Conservation (phyloP, 164 flowering plant genomes). For the Hamamelis virginiana region DNA sequence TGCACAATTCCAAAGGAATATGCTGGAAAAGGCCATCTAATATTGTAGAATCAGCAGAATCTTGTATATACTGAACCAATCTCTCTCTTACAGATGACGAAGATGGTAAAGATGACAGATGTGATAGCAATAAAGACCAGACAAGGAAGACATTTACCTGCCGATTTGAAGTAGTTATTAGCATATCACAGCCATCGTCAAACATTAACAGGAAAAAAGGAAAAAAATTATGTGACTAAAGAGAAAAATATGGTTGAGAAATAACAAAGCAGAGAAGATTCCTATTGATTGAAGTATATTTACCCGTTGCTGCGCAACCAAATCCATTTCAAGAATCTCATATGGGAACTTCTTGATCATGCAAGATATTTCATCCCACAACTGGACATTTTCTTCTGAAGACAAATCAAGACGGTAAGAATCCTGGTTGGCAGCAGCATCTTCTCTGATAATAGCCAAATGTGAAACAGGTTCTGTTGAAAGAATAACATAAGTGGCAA, state of each 20-base stretch:
- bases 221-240: not conserved
- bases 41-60: conserved; percentile 55
- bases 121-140: conserved; percentile 83
- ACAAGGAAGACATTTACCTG: conserved; percentile 78
- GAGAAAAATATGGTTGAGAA: not conserved
- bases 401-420: conserved; percentile 32
- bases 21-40: conserved; percentile 85
- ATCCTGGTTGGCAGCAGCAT: conserved; percentile 26
- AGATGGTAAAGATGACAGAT: conserved; percentile 67
- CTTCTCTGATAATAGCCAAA: conserved; percentile 47
- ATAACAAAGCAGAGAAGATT: not conserved
- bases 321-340: conserved; percentile 59
- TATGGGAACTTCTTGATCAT: conserved; percentile 57
- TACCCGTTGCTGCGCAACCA: conserved; percentile 60
- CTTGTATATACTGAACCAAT: conserved; percentile 70
- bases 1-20: conserved; percentile 63
- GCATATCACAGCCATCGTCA: not conserved
- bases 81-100: conserved; percentile 64
- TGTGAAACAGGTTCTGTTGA: conserved; percentile 64
- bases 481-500: conserved; percentile 74
- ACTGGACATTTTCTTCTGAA: conserved; percentile 38
- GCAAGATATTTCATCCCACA: conserved; percentile 71
- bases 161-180: conserved; percentile 13
- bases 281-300: conserved; percentile 12
- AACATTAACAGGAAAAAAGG: not conserved